Base-by-base conservation (phyloP, 31 red algal species). In the Porphyra umbilicalis region DNA sequence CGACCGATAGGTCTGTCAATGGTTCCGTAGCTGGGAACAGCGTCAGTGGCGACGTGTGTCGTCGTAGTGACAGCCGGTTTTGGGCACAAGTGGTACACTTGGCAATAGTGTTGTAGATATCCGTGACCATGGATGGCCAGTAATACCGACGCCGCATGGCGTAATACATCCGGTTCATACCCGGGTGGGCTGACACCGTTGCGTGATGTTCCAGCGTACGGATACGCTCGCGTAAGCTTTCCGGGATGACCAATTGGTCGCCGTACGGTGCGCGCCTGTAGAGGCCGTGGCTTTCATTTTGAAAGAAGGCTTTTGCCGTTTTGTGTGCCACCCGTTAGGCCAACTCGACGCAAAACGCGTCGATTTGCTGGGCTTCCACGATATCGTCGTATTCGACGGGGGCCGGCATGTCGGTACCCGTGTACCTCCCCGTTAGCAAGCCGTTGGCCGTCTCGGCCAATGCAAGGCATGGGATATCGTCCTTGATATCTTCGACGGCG, bases 391-490 rank as follows among this genome's bases (percentile, higher is more conserved):
- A 33, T 36, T 14, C 36, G 1, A 79, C 30, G 10, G 34, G 38
- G 0, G 9, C 13, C 75, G 79, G 30, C 2, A 2, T 11, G 30
- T 32, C 74, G 2, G 33, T 32, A 0, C 71, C 74, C 20, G n/a
- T 71, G 39, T 36, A 75, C 32, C 30, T 34, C 0, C 34, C 33
- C 36, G 16, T 75, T 2, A 34, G 3, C 6, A 38, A n/a, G 30
- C 39, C 75, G 35, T n/a, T 79, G n/a, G 36, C 38, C 37, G 35
- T 39, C 0, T 79, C 36, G 77, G 34, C 32, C 30, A 71, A 31
- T 30, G 79, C 42, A 16, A 87, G 82, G 18, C 79, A 87, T 0
- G 85, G 6, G 13, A 87, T 87, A 8, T 87, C 39, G 10, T 82
- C 40, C 32, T 87, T 36, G 20, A 82, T 33, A 33, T 18, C 31